phyloP scores from a whole-genome alignment of 352 stramenopile species.

The Globisporangium mamillatum region DNA sequence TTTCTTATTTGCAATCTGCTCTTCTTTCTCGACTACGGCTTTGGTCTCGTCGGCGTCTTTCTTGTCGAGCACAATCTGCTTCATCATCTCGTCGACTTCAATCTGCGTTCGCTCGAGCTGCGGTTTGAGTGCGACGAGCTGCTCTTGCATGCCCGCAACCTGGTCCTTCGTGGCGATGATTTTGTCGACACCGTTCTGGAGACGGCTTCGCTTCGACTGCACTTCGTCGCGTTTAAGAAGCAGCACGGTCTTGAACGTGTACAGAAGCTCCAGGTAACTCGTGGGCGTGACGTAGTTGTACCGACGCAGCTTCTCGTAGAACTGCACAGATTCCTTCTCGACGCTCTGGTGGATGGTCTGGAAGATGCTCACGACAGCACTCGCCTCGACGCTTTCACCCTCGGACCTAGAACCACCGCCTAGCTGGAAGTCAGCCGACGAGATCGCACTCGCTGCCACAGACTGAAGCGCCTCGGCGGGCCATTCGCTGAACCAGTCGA shows the following conservation, averaged over 20 bases:
- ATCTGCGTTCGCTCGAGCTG: conserved; percentile 91
- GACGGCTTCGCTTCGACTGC: conserved; percentile 71
- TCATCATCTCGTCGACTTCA: conserved; percentile 93
- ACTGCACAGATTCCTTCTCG: conserved; percentile 73
- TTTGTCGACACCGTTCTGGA: conserved; percentile 92
- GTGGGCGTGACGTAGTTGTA: conserved; percentile 95
- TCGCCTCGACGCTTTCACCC: conserved; percentile 34
- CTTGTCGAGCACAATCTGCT: conserved; percentile 92
- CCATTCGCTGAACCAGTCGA: conserved; percentile 90
- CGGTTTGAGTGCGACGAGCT: conserved; percentile 90
- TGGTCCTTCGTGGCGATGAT: conserved; percentile 92
- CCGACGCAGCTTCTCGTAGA: conserved; percentile 83
- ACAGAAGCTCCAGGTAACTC: conserved; percentile 91
- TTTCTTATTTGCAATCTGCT: conserved; percentile 91
- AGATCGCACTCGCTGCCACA: conserved; percentile 64
- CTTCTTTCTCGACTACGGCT: conserved; percentile 87
- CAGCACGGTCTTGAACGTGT: conserved; percentile 91
- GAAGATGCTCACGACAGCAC: conserved; percentile 70
- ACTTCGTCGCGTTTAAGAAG: conserved; percentile 90
- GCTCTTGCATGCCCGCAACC: conserved; percentile 90
- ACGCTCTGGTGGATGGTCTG: conserved; percentile 91
- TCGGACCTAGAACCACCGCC: conserved; percentile 12
- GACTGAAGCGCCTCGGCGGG: conserved; percentile 79
- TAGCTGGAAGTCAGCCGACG: conserved; percentile 66
- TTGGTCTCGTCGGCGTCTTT: conserved; percentile 91